phyloP scores from a whole-genome alignment of 257 asterid genomes.

The Linderniella brevidens region DNA sequence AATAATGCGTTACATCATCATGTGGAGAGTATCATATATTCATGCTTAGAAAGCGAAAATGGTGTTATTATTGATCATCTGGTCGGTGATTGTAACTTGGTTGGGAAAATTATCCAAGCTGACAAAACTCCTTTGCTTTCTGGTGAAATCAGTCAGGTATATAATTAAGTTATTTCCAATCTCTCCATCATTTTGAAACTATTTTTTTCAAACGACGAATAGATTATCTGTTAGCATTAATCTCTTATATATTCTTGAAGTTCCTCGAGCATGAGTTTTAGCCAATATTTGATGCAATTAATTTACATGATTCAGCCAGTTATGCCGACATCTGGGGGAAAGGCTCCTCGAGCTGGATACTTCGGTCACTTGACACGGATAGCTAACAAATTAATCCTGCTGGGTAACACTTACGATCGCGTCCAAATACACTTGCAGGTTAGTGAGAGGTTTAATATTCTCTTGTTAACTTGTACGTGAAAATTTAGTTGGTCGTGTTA shows the following conservation, averaged over 20 bases:
- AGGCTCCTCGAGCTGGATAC: conserved; percentile 50
- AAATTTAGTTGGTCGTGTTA: background rate
- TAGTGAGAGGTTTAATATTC: background rate
- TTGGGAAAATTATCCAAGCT: conserved; percentile 38
- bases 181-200: too few relatives aligned
- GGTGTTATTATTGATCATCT: conserved; percentile 35
- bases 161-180: too few relatives aligned
- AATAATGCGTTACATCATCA: conserved; percentile 73
- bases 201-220: too few relatives aligned
- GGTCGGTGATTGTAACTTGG: conserved; percentile 36
- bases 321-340: conserved; percentile 24
- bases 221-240: too few relatives aligned
- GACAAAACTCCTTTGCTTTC: conserved; percentile 37
- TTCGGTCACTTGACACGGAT: conserved; percentile 54
- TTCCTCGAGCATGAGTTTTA: too few relatives aligned
- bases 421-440: conserved; percentile 45
- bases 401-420: conserved; percentile 30
- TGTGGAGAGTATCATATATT: conserved; percentile 52
- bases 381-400: conserved; percentile 44
- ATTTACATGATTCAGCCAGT: conserved; percentile 35
- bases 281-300: too few relatives aligned
- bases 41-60: conserved; percentile 54
- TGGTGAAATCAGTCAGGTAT: conserved; percentile 27
- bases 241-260: too few relatives aligned
- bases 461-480: background rate